Evolutionary conservation across 2,329 filamentous ascomycete genomes (phyloP), one percentile per base, ranked within the genome.

Genomic region (Onygena corvina): DNA sequence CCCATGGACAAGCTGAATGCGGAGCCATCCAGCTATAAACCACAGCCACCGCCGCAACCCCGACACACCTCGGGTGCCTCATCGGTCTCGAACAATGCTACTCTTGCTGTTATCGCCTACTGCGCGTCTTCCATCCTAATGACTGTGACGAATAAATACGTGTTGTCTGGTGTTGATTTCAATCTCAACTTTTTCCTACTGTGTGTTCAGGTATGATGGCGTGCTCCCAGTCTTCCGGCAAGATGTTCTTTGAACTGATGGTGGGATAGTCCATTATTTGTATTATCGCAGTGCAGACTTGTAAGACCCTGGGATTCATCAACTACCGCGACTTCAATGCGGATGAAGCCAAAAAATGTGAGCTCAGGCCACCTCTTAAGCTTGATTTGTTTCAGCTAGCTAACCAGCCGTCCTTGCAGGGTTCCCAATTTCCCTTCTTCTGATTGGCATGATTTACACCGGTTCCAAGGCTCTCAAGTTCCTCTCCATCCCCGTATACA

Each of bases 101-200:
- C 79, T 40, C 65, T 92, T 44, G 88, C 90, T 18, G 85, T 98
- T 59, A 64, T 94, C 56, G 80, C 86, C 45, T 98, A 98, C 74
- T 98, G 92, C 69, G 74, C 84, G 61, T 86, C 90, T 48, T 95
- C 89, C n/a, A 98, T 98, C 64, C 79, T 90, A 67, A 98, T 98
- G 92, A 98, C 92, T 5, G 86, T 95, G n/a, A 92, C 93, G 67
- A 98, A 98, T 73, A 98, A 98, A 76, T 98, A 93, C 67, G 89
- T 95, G 54, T 80, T 98, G 42, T 95, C 87, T 5, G 92, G 92
- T 53, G 76, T 77, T 47, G 79, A 83, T 57, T 98, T 93, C 79
- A 98, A 98, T 70, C 71, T 98, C 61, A 94, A 94, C 70, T 94
- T 96, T 70, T 86, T 98, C 70, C 84, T 95, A 60, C 79, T 98